A percentile compares a stretch with the other conserved stretches of the same genome.
Conservation (phyloP, 768 basidiomycete genomes). For the Tulasnella calospora region DNA sequence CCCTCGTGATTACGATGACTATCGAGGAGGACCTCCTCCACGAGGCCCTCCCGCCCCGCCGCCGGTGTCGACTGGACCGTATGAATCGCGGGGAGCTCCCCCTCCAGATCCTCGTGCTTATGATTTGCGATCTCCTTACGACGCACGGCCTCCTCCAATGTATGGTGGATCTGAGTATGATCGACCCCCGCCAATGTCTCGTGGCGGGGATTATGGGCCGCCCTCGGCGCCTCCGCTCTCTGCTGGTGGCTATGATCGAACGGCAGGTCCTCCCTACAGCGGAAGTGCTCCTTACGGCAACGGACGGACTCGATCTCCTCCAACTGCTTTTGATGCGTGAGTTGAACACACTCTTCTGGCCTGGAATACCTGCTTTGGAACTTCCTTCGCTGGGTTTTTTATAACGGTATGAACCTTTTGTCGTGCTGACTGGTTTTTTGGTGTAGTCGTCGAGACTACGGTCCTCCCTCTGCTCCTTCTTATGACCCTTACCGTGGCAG, state of each 20-base stretch:
- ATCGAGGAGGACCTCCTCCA: conserved; percentile 45
- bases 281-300: conserved; percentile 14
- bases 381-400: neutral
- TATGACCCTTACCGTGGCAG: conserved; percentile 21
- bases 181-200: conserved; percentile 11
- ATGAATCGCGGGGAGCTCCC: conserved; percentile 13
- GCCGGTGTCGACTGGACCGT: conserved; percentile 13
- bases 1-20: conserved; percentile 28
- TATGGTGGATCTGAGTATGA: conserved; percentile 21
- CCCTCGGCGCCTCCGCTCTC: conserved; percentile 5
- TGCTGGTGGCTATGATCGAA: conserved; percentile 19
- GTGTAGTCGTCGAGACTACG: conserved; percentile 20
- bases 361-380: neutral
- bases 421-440: conserved; percentile 3
- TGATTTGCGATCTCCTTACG: conserved; percentile 20
- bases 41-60: conserved; percentile 44
- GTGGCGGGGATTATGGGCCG: conserved; percentile 15
- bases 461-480: conserved; percentile 8
- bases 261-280: neutral
- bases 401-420: neutral
- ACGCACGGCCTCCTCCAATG: conserved; percentile 4
- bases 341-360: neutral
- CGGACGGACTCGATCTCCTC: conserved; percentile 19
- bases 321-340: conserved; percentile 21
- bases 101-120: conserved; percentile 14